These are phyloP conservation scores for Melocanna baccifera DNA, from an alignment of 176 grass and related monocot genomes.

Conservation along the genomic window DNA sequence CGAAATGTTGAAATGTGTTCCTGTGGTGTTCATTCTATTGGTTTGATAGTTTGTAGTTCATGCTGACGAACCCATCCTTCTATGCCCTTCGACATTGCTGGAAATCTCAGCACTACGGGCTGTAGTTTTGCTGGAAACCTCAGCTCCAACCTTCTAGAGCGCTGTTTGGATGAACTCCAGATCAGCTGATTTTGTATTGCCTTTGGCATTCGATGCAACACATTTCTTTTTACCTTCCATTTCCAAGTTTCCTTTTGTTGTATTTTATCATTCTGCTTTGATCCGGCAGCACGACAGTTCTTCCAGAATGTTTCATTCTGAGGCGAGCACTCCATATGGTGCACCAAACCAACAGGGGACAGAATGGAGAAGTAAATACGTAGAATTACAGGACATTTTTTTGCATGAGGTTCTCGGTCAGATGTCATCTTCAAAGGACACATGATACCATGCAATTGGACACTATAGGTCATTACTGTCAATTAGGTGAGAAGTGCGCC, in stretches of 20 bases:
- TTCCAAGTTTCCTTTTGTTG: conserved; percentile 9
- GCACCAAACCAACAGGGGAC: conserved; percentile 29
- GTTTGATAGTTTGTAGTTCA: background rate
- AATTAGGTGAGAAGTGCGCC: background rate
- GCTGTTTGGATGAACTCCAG: conserved; percentile 44
- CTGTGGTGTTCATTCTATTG: background rate
- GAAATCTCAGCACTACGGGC: too few species aligned
- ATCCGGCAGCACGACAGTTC: conserved; percentile 23
- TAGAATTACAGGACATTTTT: conserved; percentile 57
- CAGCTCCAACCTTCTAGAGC: conserved; percentile 36
- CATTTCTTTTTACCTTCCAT: background rate
- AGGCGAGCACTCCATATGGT: background rate
- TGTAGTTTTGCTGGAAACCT: conserved; percentile 35
- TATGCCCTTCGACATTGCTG: too few species aligned
- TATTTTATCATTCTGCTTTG: conserved; percentile 21
- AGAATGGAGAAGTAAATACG: conserved; percentile 50
- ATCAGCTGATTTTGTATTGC: conserved; percentile 30
- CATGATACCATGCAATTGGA: conserved; percentile 1
- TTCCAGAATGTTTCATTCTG: conserved; percentile 19
- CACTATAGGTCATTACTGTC: background rate
- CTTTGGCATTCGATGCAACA: background rate
- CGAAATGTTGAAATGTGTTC: background rate
- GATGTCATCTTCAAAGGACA: conserved; percentile 9
- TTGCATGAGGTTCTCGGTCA: conserved; percentile 35
- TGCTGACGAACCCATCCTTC: background rate